Base-by-base conservation (phyloP, 169 alveolate species). In the Eimeria acervulina region DNA sequence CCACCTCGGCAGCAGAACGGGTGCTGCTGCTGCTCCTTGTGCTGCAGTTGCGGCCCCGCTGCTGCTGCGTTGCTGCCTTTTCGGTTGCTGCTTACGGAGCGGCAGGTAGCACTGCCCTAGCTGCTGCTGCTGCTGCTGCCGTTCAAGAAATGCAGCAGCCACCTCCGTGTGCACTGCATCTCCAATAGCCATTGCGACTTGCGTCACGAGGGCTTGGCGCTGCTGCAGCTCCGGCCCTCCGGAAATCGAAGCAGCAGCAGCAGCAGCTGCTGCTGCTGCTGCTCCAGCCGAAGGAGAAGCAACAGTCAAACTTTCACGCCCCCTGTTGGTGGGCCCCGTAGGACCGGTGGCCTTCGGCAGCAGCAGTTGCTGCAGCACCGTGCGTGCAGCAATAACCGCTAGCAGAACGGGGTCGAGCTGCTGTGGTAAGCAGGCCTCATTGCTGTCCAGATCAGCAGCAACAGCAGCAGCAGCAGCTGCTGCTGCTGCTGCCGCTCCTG, bases 121-220 rank as follows among this genome's bases (percentile, higher is more conserved):
- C 90, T 81, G 90, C 51, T 81, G 70, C 70, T 80, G 72, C 90
- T 81, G 90, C 90, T 81, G 90, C 70, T 47, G 90, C 72, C 72
- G 28, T 55, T 81, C 90, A 28, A 81, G 72, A 31, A 81, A 81
- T 6, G 72, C 90, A 13, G 90, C 90, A 12, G 90, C 72, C 33
- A 81, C 72, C 31, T 92, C 95, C 19, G 85, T 38, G 36, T 92
- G 85, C 51, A 92, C 95, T 23, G 95, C 95, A 42, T 74, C 88
- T 26, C 92, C 95, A 36, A 92, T 92, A 47, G 91, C 91, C 84
- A 92, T 59, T 23, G 95, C 95, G 38, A 92, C 83, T 40, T 74
- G 92, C 36, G 95, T 92, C n/a, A 92, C 95, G n/a, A 72, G 95
- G 40, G 85, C 95, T 36, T 78, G 95, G 36, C 95, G 95, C 95